These are phyloP conservation scores for Russula foetens DNA, from an alignment of 768 basidiomycete species.

Conservation along the genomic window DNA sequence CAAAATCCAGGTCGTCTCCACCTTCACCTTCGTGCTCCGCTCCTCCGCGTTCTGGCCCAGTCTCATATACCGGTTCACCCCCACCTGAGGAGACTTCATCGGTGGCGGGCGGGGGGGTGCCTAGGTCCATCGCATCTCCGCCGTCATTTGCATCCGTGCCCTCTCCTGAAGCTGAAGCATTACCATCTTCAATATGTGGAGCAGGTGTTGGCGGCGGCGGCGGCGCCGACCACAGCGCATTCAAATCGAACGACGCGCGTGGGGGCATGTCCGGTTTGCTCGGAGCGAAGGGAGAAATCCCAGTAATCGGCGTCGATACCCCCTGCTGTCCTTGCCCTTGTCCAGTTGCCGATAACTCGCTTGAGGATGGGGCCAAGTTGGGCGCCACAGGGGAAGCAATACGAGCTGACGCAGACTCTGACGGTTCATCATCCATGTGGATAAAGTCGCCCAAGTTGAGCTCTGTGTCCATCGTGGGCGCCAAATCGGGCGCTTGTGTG, in stretches of 20 bases:
- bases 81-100: not conserved
- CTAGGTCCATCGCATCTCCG: conserved; percentile 2
- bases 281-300: conserved; percentile 30
- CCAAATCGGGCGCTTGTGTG: conserved; percentile 36
- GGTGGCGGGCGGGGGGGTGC: not conserved
- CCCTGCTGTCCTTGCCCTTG: not conserved
- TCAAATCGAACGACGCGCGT: conserved; percentile 60
- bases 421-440: conserved; percentile 21
- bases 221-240: conserved; percentile 55
- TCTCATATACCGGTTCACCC: not conserved
- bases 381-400: not conserved
- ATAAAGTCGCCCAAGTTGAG: conserved; percentile 20
- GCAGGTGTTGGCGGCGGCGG: conserved; percentile 22
- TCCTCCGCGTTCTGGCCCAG: not conserved
- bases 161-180: not conserved
- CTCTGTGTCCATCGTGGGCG: conserved; percentile 7
- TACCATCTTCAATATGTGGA: conserved; percentile 28
- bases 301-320: conserved; percentile 22
- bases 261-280: conserved; percentile 36
- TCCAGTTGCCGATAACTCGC: conserved; percentile 14
- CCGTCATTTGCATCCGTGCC: not conserved
- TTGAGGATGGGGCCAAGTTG: not conserved
- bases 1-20: conserved; percentile 55
- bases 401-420: conserved; percentile 4
- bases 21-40: conserved; percentile 44